phyloP scores from a whole-genome alignment of 2,329 filamentous ascomycete species.

The Aureobasidium lini region DNA sequence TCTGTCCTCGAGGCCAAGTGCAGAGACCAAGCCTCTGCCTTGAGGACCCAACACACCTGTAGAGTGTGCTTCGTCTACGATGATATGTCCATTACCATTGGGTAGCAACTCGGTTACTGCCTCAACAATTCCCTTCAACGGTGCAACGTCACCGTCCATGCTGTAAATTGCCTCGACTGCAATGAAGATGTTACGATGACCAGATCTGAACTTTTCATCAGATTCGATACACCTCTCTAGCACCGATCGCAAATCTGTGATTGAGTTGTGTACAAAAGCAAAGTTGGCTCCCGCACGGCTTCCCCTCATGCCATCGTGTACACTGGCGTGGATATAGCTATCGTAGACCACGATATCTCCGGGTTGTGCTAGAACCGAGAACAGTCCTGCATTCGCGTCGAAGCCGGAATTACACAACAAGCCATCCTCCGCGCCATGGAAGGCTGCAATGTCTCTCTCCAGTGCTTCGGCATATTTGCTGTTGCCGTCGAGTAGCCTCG shows the following conservation, averaged over 20 bases:
- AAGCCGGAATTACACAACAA: conserved; percentile 54
- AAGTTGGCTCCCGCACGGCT: conserved; percentile 46
- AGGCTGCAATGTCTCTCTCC: conserved; percentile 51
- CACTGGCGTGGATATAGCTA: conserved; percentile 68
- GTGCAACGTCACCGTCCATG: conserved; percentile 73
- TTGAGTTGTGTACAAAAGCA: conserved; percentile 52
- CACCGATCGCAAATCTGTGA: conserved; percentile 28
- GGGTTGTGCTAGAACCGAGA: conserved; percentile 40
- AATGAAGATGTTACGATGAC: conserved; percentile 54
- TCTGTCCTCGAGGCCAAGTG: conserved; percentile 47
- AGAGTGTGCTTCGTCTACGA: conserved; percentile 64
- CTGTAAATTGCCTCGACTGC: conserved; percentile 63
- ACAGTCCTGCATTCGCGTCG: conserved; percentile 43
- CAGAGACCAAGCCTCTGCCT: conserved; percentile 53
- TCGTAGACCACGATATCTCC: conserved; percentile 58
- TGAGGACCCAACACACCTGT: conserved; percentile 51
- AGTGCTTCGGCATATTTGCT: conserved; percentile 52
- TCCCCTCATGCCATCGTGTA: conserved; percentile 67
- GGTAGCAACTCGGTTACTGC: conserved; percentile 52
- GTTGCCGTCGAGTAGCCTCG: conserved; percentile 59
- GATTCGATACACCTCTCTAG: conserved; percentile 26
- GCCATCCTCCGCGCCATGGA: conserved; percentile 51
- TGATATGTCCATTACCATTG: conserved; percentile 50
- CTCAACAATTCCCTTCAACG: conserved; percentile 52
- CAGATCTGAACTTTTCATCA: conserved; percentile 27